Percentiles rank a stretch among this genome's conserved stretches.
These are phyloP conservation scores for Brachypodium distachyon DNA, from an alignment of 202 grass and related monocot genomes.

Conservation along the genomic window DNA sequence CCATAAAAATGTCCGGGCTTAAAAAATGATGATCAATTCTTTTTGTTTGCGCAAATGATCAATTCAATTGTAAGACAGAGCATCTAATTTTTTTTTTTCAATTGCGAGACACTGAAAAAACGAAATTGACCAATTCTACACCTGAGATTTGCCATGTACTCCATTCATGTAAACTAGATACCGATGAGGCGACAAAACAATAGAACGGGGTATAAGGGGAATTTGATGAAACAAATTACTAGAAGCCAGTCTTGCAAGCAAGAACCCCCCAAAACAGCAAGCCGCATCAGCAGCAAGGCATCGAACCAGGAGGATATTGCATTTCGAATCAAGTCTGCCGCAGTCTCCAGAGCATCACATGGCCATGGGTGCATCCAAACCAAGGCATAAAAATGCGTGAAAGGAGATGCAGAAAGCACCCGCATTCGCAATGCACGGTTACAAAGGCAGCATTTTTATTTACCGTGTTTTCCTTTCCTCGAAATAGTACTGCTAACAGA, in stretches of 20 bases:
- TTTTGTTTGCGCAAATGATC: too few relatives aligned
- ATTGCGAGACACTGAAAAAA: background rate
- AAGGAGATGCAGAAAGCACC: background rate
- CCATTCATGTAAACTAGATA: background rate
- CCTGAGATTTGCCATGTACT: background rate
- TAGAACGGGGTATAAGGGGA: background rate
- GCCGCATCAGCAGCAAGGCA: background rate
- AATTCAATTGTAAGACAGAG: background rate
- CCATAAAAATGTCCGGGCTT: background rate
- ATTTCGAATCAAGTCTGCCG: background rate
- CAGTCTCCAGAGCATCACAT: background rate
- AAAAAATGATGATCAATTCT: background rate
- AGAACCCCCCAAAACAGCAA: background rate
- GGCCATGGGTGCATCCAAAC: background rate
- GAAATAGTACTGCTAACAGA: background rate
- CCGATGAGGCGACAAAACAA: background rate
- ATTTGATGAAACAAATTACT: background rate
- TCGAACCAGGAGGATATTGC: background rate
- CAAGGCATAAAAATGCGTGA: background rate
- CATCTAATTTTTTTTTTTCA: too few relatives aligned
- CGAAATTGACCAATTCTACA: background rate
- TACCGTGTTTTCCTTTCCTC: background rate
- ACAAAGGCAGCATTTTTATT: background rate
- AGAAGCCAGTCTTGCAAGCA: background rate
- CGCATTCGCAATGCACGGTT: background rate